Percentiles rank a stretch among this genome's conserved stretches.
phyloP scores from a whole-genome alignment of 2,329 filamentous ascomycete genomes.

The Coniochaeta ligniaria region DNA sequence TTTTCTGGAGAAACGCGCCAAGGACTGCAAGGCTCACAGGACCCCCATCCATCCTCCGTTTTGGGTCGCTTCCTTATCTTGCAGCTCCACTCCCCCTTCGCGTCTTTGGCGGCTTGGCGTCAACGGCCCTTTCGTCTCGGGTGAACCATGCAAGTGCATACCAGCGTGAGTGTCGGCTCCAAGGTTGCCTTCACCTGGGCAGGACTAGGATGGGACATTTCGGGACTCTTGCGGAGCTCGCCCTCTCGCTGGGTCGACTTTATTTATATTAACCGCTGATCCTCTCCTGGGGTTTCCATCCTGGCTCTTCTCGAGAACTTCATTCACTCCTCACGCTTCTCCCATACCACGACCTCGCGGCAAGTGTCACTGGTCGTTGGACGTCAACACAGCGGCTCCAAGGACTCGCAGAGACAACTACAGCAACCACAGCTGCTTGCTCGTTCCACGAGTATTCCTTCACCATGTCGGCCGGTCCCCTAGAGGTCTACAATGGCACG shows the following conservation, averaged over 20 bases:
- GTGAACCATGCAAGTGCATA: constrained; percentile 1
- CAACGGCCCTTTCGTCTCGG: neutral
- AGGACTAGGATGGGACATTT: neutral
- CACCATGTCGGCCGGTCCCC: constrained; percentile 24
- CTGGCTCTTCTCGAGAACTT: neutral
- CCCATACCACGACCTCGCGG: neutral
- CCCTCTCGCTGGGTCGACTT: neutral
- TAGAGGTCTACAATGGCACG: constrained; percentile 42
- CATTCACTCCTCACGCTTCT: neutral
- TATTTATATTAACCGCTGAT: constrained; percentile 1
- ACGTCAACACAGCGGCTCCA: neutral
- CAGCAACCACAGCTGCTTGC: neutral
- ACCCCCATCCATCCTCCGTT: neutral
- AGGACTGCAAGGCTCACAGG: no score
- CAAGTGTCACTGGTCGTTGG: neutral
- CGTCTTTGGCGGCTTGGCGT: neutral
- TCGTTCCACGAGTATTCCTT: neutral
- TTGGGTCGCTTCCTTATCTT: neutral
- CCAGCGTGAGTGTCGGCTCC: neutral
- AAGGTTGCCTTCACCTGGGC: neutral
- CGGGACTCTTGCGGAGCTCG: neutral
- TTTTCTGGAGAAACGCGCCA: no score
- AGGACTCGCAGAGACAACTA: neutral
- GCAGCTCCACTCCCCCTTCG: neutral
- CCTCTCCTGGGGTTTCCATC: neutral